Base-by-base conservation (phyloP, 2,329 filamentous ascomycete genomes). In the Talaromyces sp. region DNA sequence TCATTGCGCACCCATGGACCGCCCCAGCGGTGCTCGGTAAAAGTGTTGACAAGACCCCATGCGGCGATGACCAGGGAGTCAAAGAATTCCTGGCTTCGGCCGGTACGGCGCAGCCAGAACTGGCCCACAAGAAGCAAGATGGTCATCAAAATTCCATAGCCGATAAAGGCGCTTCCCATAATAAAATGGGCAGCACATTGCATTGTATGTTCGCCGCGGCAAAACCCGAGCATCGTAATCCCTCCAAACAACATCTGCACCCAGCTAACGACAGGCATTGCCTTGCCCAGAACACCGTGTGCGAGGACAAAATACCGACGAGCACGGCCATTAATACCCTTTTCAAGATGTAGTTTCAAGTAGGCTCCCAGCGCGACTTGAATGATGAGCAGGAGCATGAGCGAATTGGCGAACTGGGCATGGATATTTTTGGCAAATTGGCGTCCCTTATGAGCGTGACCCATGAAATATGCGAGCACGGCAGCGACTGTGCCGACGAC, bases 161-260 rank as follows among this genome's bases (percentile, higher is more conserved):
- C 95, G 68, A 99, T 94, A 73, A 99, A 99, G 0, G 94, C 93
- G 67, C 90, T 89, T 52, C 95, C 95, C 95, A 99, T 99, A 76
- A 98, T 99, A 76, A 98, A 99, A 76, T 99, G 95, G 1, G 95
- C 95, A 50, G 91, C 79, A 76, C 95, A 99, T 76, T 99, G 95
- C 34, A 93, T 94, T 1, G 92, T 75, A 72, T 99, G 94, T 62
- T 98, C 93, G 59, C 84, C 92, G 67, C 92, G 90, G 75, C 95
- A 99, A 81, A 96, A 98, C 27, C 95, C 95, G 61, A 96, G 82
- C 4, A 90, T 84, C 0, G 94, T 94, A 70, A 99, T 97, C 44
- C 92, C 95, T 57, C 95, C 95, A 75, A 99, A 96, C 6, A 99
- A 74, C 87, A 99, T 96, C 80, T 99, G 95, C 5, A 88, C 83